Evolutionary conservation across 805 yeast species (phyloP).

Genomic region (Candida loeiensis): DNA sequence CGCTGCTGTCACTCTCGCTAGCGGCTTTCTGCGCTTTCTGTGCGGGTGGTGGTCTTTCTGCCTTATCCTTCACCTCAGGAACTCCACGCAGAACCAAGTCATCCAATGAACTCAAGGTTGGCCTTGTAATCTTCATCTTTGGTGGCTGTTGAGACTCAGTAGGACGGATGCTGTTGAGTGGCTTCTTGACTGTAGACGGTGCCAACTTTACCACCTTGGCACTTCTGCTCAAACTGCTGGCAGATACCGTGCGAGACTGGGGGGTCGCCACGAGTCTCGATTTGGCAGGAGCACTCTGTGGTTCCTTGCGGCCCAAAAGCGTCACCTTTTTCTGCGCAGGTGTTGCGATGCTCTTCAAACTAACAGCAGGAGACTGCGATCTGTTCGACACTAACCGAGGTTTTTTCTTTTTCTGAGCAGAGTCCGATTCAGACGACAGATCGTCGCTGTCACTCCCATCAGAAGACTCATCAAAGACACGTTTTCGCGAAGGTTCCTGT

Average conservation of each 20-base stretch:
- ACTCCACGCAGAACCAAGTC: slow-evolving; percentile 63
- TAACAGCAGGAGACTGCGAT: slow-evolving; percentile 10
- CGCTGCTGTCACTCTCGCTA: slow-evolving; percentile 5
- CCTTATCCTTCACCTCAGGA: slow-evolving; percentile 58
- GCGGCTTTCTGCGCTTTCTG: background rate
- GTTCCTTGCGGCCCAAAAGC: background rate
- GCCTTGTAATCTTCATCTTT: slow-evolving; percentile 18
- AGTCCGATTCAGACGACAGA: slow-evolving; percentile 19
- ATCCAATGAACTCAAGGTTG: slow-evolving; percentile 49
- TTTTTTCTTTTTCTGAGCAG: slow-evolving; percentile 15
- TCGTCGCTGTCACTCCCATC: slow-evolving; percentile 17
- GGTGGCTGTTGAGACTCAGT: background rate
- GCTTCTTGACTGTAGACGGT: background rate
- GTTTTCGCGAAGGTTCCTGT: slow-evolving; percentile 4
- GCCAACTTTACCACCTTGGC: slow-evolving; percentile 4
- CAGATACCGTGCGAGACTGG: background rate
- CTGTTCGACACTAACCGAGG: slow-evolving; percentile 18
- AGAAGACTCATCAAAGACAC: slow-evolving; percentile 13
- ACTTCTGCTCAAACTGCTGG: slow-evolving; percentile 5
- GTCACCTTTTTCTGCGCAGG: background rate
- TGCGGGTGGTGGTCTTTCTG: slow-evolving; percentile 9
- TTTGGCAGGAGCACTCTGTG: slow-evolving; percentile 10
- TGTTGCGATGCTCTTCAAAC: background rate
- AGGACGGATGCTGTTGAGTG: slow-evolving; percentile 1
- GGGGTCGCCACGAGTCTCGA: background rate